These are phyloP conservation scores for Myotisia sp. DNA, from an alignment of 2,329 filamentous ascomycete genomes.

Conservation along the genomic window DNA sequence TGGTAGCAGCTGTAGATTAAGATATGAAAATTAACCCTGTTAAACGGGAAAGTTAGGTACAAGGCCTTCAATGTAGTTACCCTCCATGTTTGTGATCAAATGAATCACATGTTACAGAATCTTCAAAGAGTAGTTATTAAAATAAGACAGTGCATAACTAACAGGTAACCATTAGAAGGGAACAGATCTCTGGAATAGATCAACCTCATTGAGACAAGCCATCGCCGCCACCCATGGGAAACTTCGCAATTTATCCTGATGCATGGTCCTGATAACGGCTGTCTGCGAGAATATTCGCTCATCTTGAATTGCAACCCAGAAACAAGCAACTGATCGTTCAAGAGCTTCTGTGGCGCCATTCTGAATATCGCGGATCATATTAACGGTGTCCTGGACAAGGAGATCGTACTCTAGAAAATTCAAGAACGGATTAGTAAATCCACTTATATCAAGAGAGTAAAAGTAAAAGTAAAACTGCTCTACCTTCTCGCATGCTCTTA, in stretches of 20 bases:
- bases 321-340: conserved; percentile 18
- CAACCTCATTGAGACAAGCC: conserved; percentile 16
- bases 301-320: conserved; percentile 12
- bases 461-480: neutral
- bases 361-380: conserved; percentile 14
- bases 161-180: conserved; percentile 2
- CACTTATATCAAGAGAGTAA: neutral
- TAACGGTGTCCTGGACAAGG: conserved; percentile 14
- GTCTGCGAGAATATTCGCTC: conserved; percentile 1
- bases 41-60: too few species aligned
- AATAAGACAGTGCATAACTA: neutral
- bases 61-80: too few species aligned
- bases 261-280: neutral
- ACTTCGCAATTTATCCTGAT: conserved; percentile 13
- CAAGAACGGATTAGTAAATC: neutral
- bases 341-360: conserved; percentile 14
- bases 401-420: conserved; percentile 13
- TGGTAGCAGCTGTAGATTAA: too few species aligned
- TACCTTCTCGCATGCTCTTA: conserved; percentile 16
- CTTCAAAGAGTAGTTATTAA: too few species aligned
- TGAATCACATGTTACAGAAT: too few species aligned
- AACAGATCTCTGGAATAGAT: conserved; percentile 13
- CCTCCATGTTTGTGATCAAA: too few species aligned
- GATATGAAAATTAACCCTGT: too few species aligned
- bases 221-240: conserved; percentile 18